Base-by-base conservation (phyloP, 176 grass and related monocot species). In the Sorghum bicolor region DNA sequence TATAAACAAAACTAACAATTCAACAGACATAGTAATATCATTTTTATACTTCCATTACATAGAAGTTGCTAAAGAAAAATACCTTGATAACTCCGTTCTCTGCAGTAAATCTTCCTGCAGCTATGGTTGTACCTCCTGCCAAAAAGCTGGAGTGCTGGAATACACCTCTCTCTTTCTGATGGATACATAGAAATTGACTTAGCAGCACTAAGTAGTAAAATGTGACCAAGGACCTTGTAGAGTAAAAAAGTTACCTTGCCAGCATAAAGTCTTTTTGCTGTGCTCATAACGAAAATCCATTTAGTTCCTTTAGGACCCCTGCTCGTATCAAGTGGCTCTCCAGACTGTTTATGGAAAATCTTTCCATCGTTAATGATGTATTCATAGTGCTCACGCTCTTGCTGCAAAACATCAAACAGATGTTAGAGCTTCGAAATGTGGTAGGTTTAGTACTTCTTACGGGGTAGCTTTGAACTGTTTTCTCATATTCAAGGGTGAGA, bases 201-300 rank as follows among this genome's bases (percentile, higher is more conserved):
- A 81, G 22, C 0, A 4, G 79, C 44, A 39, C 22, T 65, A 60
- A 64, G 8, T 58, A 40, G 8, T 1, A 64, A 31, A 85, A 38
- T 7, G 22, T 19, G n/a, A 80, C 67, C 39, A 74, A 77, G 19
- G 72, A 69, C 70, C 60, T 47, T 58, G 22, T 10, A 37, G 45
- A 58, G 19, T 80, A 53, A 41, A 80, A 33, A 45, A 88, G 36
- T 53, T 89, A 98, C 96, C 93, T 95, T 72, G 31, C 93, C 93
- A 45, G 96, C 96, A 85, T 95, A 98, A 22, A 98, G 78, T 82
- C 62, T 85, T 52, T 90, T 85, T 55, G 70, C 65, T 71, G 96
- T 90, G 80, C 96, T 93, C 89, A 98, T 87, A 86, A 95, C 96
- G 88, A 98, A 98, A 84, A 98, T 95, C 96, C 96, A 98, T 86